Conservation (phyloP, 768 basidiomycete genomes). For the Tylopilus balloui region DNA sequence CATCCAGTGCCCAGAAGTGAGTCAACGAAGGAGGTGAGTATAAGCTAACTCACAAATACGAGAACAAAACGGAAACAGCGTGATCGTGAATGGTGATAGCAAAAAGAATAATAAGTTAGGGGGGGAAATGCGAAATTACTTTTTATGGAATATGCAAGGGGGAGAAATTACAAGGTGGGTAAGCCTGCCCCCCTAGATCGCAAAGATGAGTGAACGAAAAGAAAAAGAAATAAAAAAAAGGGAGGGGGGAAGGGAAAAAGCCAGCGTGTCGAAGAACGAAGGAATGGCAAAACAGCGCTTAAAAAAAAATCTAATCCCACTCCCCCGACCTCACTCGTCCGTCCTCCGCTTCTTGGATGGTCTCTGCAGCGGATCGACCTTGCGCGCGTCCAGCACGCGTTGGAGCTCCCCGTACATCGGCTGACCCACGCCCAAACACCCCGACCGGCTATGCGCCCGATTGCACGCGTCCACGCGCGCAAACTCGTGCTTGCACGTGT, state of each 20-base stretch:
- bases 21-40: neutral
- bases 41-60: neutral
- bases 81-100: too few species aligned
- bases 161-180: neutral
- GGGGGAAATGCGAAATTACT: neutral
- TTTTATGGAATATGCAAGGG: neutral
- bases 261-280: neutral
- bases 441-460: conserved; percentile 31
- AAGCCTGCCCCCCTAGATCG: neutral
- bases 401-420: conserved; percentile 31
- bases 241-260: neutral
- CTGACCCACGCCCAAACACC: conserved; percentile 28
- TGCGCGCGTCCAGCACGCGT: conserved; percentile 26
- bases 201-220: neutral
- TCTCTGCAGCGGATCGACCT: conserved; percentile 18
- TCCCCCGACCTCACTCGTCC: conserved; percentile 17
- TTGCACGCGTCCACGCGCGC: conserved; percentile 33
- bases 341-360: conserved; percentile 30
- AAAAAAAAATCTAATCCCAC: neutral
- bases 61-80: neutral
- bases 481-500: conserved; percentile 30
- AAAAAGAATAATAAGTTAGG: neutral
- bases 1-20: neutral
- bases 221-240: neutral
- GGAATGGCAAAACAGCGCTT: too few species aligned